Evolutionary conservation across 441 rosid species (phyloP).

Genomic region (Adansonia grandidieri): DNA sequence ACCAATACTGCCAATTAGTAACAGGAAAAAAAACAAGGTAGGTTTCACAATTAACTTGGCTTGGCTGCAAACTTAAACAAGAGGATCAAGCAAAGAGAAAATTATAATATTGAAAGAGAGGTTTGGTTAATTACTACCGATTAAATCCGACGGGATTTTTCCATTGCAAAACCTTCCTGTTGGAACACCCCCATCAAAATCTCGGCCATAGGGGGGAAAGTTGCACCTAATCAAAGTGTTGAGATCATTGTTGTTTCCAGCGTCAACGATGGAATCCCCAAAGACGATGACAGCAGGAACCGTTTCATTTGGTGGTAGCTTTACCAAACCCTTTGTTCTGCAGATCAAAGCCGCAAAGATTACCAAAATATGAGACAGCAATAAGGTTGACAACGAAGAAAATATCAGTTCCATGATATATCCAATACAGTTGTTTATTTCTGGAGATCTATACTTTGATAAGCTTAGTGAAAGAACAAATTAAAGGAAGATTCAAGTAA

Average conservation of each 20-base stretch:
- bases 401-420: constrained; percentile 15
- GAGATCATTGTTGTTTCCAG: constrained; percentile 51
- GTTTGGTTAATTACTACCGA: constrained; percentile 32
- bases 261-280: constrained; percentile 62
- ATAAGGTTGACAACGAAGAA: background rate
- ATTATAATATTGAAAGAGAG: background rate
- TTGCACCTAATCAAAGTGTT: constrained; percentile 45
- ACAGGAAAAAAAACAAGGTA: background rate
- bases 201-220: constrained; percentile 54
- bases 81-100: background rate
- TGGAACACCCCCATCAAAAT: constrained; percentile 44
- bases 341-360: background rate
- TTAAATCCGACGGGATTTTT: constrained; percentile 53
- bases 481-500: too few relatives aligned
- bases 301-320: constrained; percentile 44
- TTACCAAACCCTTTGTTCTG: constrained; percentile 25
- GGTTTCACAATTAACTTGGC: background rate
- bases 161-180: constrained; percentile 62
- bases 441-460: background rate
- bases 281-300: constrained; percentile 53
- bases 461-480: too few relatives aligned
- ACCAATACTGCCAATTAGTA: too few relatives aligned
- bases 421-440: background rate
- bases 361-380: constrained; percentile 3
- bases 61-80: background rate